Evolutionary conservation across 495 filamentous ascomycete genomes (phyloP).

Genomic region (Hypoxylon intermedium): DNA sequence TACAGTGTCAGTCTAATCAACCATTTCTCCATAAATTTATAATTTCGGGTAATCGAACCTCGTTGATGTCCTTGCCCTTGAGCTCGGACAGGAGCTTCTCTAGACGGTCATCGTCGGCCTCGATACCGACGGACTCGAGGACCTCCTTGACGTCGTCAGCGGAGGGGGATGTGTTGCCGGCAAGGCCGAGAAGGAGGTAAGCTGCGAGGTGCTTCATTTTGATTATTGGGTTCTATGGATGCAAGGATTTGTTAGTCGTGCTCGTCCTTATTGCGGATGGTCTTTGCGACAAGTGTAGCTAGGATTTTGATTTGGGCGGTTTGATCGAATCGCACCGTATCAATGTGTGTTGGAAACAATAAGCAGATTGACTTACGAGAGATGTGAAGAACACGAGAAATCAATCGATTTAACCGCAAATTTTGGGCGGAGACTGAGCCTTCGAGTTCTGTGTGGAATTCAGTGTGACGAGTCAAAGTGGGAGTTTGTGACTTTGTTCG

Average conservation of each 20-base stretch:
- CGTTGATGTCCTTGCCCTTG: slow-evolving; percentile 94
- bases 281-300: slow-evolving; percentile 22
- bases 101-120: slow-evolving; percentile 89
- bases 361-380: slow-evolving; percentile 24
- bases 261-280: slow-evolving; percentile 2
- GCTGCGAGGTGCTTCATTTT: slow-evolving; percentile 99
- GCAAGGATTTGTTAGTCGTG: slow-evolving; percentile 18
- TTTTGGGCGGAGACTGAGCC: slow-evolving; percentile 63
- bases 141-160: slow-evolving; percentile 88
- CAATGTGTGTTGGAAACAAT: not conserved
- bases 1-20: slow-evolving; percentile 33
- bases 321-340: slow-evolving; percentile 1
- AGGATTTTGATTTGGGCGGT: no score
- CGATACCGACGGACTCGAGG: slow-evolving; percentile 92
- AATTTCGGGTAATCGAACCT: slow-evolving; percentile 63
- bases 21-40: not conserved
- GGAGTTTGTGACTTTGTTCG: slow-evolving; percentile 29
- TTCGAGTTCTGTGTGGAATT: slow-evolving; percentile 57
- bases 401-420: slow-evolving; percentile 65
- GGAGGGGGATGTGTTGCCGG: slow-evolving; percentile 89
- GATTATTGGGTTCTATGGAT: slow-evolving; percentile 49
- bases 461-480: slow-evolving; percentile 39
- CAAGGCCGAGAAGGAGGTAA: slow-evolving; percentile 95
- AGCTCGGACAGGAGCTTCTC: slow-evolving; percentile 87
- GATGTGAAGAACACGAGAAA: slow-evolving; percentile 60